phyloP scores from a whole-genome alignment of 441 rosid genomes.

The Macaranga tanarius region DNA sequence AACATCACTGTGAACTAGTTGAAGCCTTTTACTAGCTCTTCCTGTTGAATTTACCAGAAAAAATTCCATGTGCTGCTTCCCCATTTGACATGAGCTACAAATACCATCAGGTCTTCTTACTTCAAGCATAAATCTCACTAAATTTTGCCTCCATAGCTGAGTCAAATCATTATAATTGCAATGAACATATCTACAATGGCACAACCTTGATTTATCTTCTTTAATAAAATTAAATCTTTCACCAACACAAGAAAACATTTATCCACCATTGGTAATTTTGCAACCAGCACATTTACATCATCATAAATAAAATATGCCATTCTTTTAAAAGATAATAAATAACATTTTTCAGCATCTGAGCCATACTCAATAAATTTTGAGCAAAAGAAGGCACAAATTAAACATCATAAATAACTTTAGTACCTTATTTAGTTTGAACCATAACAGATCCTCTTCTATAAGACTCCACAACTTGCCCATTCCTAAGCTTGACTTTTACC shows the following conservation, averaged over 20 bases:
- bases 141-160: background rate
- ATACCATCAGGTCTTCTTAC: too few relatives aligned
- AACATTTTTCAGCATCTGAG: background rate
- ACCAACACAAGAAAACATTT: too few relatives aligned
- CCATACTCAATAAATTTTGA: too few relatives aligned
- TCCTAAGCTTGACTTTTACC: background rate
- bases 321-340: too few relatives aligned
- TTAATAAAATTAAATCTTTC: too few relatives aligned
- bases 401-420: too few relatives aligned
- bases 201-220: too few relatives aligned
- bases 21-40: background rate
- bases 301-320: background rate
- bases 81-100: too few relatives aligned
- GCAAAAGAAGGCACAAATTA: too few relatives aligned
- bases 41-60: background rate
- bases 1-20: background rate
- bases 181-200: background rate
- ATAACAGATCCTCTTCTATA: background rate
- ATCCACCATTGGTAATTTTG: too few relatives aligned
- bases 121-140: background rate
- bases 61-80: background rate
- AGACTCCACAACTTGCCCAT: background rate
- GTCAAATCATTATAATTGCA: background rate
- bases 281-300: too few relatives aligned
- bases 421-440: background rate